Evolutionary conservation across 2,329 filamentous ascomycete genomes (phyloP), one percentile per base, ranked within the genome.

Genomic region (Colletotrichum liriopes): DNA sequence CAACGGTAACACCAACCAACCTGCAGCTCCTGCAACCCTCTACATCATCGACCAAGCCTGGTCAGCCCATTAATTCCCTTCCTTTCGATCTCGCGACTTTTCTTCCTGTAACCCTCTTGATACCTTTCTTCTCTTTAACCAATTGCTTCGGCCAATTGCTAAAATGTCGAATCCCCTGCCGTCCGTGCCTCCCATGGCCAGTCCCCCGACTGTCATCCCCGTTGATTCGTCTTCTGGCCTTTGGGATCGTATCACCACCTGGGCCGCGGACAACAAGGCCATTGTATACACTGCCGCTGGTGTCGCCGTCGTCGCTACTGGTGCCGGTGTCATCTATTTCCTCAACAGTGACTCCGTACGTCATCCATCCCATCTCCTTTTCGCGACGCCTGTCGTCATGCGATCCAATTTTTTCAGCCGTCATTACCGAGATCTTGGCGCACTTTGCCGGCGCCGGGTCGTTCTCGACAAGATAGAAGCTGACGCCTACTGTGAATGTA

Each of bases 271-370:
- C 82, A 95, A 99, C 86, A 98, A 98, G 87, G 93, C 94, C 59
- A 89, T 96, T 66, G 95, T 97, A 74, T 99, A 98, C 84, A 98
- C 96, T 76, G 94, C 98, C 84, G 96, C 96, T 67, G 96, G 96
- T 79, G 93, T 98, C 72, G 96, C 96, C 65, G 90, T 98, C 59
- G 94, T 98, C 54, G 93, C 97, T 68, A 96, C 94, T 18, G 94
- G 94, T 73, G 96, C 95, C 43, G 96, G 96, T 77, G 94, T 94
- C 54, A 93, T 97, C 80, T 99, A 98, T 87, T 98, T 98, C 83
- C 87, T 98, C 76, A 93, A 86, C 75, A 85, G 83, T 74, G 87
- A 89, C 77, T 84, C 87, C 77, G 90, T 92, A 85, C 54, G 70
- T 72, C 47, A 54, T 78, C 85, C 82, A 69, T 63, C 56, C 62